A percentile compares a stretch with the other conserved stretches of the same genome.
Evolutionary conservation across 2,329 filamentous ascomycete species (phyloP).

Genomic region (Xylaria sp.): DNA sequence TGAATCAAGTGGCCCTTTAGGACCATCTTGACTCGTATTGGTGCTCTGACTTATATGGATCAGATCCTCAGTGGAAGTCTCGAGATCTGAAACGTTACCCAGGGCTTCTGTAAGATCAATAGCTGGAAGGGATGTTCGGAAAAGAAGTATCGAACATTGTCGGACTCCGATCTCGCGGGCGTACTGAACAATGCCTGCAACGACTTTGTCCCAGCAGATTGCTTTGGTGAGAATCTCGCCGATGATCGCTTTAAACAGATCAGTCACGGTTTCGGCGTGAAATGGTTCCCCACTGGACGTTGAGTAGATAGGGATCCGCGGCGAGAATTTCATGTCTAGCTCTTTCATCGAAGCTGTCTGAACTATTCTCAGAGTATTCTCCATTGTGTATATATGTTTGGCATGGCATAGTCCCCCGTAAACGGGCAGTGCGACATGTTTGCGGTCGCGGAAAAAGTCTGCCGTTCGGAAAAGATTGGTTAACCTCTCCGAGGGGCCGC

Average conservation of each 20-base stretch:
- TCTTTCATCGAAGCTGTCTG: not conserved
- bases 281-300: not conserved
- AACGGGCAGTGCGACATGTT: slow-evolving; percentile 50
- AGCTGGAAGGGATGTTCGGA: not conserved
- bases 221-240: slow-evolving; percentile 47
- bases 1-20: not conserved
- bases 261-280: slow-evolving; percentile 34
- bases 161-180: not conserved
- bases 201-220: slow-evolving; percentile 48
- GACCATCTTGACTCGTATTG: not conserved
- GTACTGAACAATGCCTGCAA: slow-evolving; percentile 15
- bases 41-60: not conserved
- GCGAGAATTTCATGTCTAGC: not conserved
- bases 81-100: not conserved
- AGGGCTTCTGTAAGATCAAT: not conserved
- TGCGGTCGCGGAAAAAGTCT: slow-evolving; percentile 48
- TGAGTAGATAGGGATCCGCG: not conserved
- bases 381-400: slow-evolving; percentile 51
- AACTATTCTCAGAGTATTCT: slow-evolving; percentile 47
- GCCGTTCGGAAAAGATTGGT: slow-evolving; percentile 44
- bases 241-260: slow-evolving; percentile 44
- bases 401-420: slow-evolving; percentile 55
- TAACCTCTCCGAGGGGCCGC: slow-evolving; percentile 52
- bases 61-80: not conserved
- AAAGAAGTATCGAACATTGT: not conserved